Conservation (phyloP, 441 rosid species). For the Pelargonium citronellum region DNA sequence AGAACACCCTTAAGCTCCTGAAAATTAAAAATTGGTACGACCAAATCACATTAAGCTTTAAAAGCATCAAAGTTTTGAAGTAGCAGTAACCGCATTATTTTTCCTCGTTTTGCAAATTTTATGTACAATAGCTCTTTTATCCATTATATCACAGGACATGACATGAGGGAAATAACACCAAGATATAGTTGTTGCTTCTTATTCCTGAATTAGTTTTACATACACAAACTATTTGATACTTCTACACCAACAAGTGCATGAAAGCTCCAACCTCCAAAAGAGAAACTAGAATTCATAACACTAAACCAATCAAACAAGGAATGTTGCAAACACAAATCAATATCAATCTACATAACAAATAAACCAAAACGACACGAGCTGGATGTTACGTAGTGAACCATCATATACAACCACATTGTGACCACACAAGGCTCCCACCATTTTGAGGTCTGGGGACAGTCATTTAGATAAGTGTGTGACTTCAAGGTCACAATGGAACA, state of each 20-base stretch:
- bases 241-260: not conserved
- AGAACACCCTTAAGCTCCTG: slow-evolving; percentile 36
- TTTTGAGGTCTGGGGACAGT: too few relatives aligned
- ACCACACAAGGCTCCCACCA: too few relatives aligned
- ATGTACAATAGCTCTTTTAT: too few relatives aligned
- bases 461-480: too few relatives aligned
- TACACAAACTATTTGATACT: not conserved
- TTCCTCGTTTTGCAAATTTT: not conserved
- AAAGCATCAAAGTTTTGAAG: not conserved
- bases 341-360: too few relatives aligned
- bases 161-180: not conserved
- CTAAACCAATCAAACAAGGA: not conserved
- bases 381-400: too few relatives aligned
- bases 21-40: not conserved
- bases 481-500: too few relatives aligned
- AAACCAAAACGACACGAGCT: too few relatives aligned
- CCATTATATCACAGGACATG: not conserved
- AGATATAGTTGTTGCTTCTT: not conserved
- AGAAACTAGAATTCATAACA: not conserved
- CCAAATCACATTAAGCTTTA: not conserved
- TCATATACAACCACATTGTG: too few relatives aligned
- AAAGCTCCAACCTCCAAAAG: not conserved
- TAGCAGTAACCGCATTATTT: not conserved
- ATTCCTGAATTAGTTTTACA: not conserved
- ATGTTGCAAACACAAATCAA: not conserved